Base-by-base conservation (phyloP, 208 protist species). In the Crithidia sp. region DNA sequence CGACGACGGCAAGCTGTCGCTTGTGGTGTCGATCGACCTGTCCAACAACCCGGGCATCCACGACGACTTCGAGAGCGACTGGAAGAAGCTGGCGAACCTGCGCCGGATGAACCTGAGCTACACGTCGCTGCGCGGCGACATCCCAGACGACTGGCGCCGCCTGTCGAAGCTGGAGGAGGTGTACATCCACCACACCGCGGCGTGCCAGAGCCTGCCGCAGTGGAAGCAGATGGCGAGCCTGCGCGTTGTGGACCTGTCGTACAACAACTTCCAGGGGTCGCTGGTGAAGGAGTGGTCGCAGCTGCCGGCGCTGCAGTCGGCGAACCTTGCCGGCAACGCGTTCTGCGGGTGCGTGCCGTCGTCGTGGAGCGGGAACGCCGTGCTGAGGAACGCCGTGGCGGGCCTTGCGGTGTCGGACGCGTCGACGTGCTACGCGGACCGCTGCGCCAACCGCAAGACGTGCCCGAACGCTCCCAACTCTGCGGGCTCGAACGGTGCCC, bases 171-270 rank as follows among this genome's bases (percentile, higher is more conserved):
- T 77, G 41, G 57, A 73, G 66, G 49, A 54, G 55, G 55, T 28
- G 57, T 57, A 70, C 67, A 65, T 74, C 75, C 61, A 74, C 75
- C 57, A 80, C 67, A 75, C 75, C 10, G 57, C 57, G 28, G 62
- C 59, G 57, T 80, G 62, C 55, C 17, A 49, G 37, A 19, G 40
- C 62, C 67, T 80, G 75, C 68, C 68, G 50, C 37, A 74, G 61
- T 80, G 67, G 68, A 70, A 55, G 47, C 37, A 16, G 58, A 71
- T 65, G 68, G 41, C 70, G 41, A 75, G 53, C 19, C 64, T 76
- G 57, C 68, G 70, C 65, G 19, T 55, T 28, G 70, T 68, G 2
- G 65, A 76, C 64, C 72, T 81, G 63, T 67, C 53, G 53, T 58
- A 68, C 57, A 81, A 63, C 70, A 66, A 71, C 50, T 58, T 81